phyloP scores from a whole-genome alignment of 371 early-diverging fungal genomes.

The Mucor irregularis region DNA sequence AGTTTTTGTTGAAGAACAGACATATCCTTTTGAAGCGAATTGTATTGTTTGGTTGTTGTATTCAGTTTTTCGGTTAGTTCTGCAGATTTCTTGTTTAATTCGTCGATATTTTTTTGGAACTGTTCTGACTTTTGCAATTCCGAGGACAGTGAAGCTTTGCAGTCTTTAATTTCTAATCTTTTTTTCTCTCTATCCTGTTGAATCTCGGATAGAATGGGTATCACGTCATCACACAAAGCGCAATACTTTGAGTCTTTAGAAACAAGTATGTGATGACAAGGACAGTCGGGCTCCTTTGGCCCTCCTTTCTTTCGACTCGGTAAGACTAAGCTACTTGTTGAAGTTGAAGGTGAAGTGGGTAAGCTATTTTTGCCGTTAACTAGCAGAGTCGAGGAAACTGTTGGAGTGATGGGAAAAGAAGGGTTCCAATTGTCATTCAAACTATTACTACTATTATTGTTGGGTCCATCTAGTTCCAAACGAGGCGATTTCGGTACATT shows the following conservation, averaged over 20 bases:
- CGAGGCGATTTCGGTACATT: slow-evolving; percentile 37
- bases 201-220: slow-evolving; percentile 44
- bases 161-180: slow-evolving; percentile 31
- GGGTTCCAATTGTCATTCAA: neutral
- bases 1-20: slow-evolving; percentile 49
- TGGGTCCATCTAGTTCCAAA: neutral
- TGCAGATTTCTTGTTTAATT: slow-evolving; percentile 28
- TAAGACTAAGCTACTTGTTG: too few relatives aligned
- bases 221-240: slow-evolving; percentile 47
- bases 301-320: neutral
- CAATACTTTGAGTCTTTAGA: slow-evolving; percentile 36
- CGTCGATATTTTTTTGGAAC: slow-evolving; percentile 23
- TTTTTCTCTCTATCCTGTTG: slow-evolving; percentile 34
- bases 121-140: slow-evolving; percentile 17
- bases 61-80: slow-evolving; percentile 34
- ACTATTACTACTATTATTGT: neutral
- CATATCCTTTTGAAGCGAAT: slow-evolving; percentile 43
- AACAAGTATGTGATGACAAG: slow-evolving; percentile 37
- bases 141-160: slow-evolving; percentile 21
- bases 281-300: slow-evolving; percentile 28
- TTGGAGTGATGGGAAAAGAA: slow-evolving; percentile 9
- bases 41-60: slow-evolving; percentile 31
- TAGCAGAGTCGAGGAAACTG: slow-evolving; percentile 1
- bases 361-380: neutral
- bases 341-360: slow-evolving; percentile 2